These are phyloP conservation scores for Emergomyces pasteurianus DNA, from an alignment of 2,329 filamentous ascomycete species.

Conservation along the genomic window DNA sequence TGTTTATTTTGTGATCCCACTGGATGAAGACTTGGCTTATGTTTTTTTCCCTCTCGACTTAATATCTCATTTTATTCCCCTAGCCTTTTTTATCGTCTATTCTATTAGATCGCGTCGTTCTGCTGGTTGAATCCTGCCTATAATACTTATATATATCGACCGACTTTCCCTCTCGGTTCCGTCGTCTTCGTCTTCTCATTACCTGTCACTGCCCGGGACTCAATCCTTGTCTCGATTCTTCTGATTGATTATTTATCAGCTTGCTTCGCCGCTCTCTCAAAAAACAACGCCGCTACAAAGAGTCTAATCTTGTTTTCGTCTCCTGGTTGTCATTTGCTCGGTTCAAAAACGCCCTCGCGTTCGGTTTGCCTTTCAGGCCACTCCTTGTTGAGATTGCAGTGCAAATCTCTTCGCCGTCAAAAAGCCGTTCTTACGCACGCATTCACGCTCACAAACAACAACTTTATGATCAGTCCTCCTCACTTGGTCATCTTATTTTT, in stretches of 20 bases:
- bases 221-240: not conserved
- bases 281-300: not conserved
- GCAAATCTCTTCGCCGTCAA: slow-evolving; percentile 5
- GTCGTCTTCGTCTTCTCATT: not conserved
- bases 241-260: not conserved
- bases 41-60: not conserved
- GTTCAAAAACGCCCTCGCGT: not conserved
- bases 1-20: not conserved
- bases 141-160: not conserved
- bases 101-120: not conserved
- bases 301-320: not conserved
- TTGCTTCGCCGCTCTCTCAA: not conserved
- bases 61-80: not conserved
- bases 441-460: not conserved
- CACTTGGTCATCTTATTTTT: not conserved
- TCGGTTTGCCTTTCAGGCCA: not conserved
- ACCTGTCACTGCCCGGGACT: not conserved
- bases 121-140: not conserved
- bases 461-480: not conserved
- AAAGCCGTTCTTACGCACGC: not conserved
- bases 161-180: not conserved
- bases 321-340: not conserved
- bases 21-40: not conserved
- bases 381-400: slow-evolving; percentile 10
- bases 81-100: slow-evolving; percentile 2